Evolutionary conservation across 2,329 filamentous ascomycete genomes (phyloP), one percentile per base, ranked within the genome.

Genomic region (Apiospora koreana): DNA sequence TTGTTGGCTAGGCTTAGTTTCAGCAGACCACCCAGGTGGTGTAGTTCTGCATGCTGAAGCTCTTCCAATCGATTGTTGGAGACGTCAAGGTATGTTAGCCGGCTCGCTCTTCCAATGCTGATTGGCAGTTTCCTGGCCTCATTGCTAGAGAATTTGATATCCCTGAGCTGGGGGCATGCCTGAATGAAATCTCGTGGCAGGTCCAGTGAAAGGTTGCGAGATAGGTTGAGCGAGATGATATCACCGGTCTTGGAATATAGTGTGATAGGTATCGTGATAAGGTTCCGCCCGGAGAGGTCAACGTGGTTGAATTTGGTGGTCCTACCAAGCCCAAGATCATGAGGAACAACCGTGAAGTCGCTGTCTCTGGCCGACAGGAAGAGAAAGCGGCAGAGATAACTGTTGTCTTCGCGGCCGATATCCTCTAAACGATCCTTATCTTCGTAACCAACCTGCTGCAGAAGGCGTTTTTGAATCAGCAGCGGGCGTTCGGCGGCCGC

Each of bases 121-220:
- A 91, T 88, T 4, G 96, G 96, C 31, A 99, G 84, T 76, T 92
- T 92, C 80, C 93, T 91, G 2, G 95, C 94, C 80, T 99, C 96
- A 76, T 98, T 98, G 78, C 94, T 95, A 75, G 93, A 94, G 81
- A 93, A 99, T 78, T 97, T 97, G 85, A 99, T 96, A 80, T 99
- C 96, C 67, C 95, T 91, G 25, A 99, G 85, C 77, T 95, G 94
- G 75, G 92, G 91, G 82, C 96, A 99, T 38, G 94, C 93, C 79
- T 97, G 94, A 69, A 99, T 95, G 79, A 99, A 99, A 80, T 99
- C 96, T 77, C 94, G 94, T 0, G 96, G 96, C 18, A 99, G 91
- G 76, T 98, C 94, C 38, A 99, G 86, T 0, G 94, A 96, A 62
- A 98, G 84, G 76, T 99, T 99, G 46, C 94, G 90, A 1, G 96